These are phyloP conservation scores for Gymnopilus dilepis DNA, from an alignment of 768 basidiomycete species.

Conservation along the genomic window DNA sequence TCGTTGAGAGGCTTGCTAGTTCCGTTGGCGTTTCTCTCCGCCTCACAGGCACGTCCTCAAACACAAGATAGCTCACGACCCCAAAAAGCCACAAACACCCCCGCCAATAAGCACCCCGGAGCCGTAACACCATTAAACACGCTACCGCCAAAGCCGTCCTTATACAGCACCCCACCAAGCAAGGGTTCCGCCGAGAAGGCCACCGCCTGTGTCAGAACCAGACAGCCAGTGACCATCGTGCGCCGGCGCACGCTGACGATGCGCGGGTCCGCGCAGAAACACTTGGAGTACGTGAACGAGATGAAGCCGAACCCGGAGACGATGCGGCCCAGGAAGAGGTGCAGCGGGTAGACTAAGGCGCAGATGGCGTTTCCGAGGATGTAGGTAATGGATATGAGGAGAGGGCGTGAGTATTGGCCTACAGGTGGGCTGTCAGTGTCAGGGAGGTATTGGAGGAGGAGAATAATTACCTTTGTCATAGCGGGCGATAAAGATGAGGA, in stretches of 20 bases:
- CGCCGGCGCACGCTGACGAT: conserved; percentile 67
- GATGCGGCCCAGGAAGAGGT: conserved; percentile 72
- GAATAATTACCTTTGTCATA: conserved; percentile 56
- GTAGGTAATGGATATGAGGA: conserved; percentile 59
- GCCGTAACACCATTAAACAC: conserved; percentile 73
- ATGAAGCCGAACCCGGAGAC: conserved; percentile 65
- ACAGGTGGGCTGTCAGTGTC: background rate
- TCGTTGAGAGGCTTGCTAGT: no score
- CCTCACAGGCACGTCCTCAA: conserved; percentile 42
- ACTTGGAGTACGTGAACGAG: conserved; percentile 70
- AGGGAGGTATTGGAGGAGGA: background rate
- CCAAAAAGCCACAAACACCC: conserved; percentile 58
- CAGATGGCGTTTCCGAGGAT: conserved; percentile 67
- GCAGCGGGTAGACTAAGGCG: conserved; percentile 60
- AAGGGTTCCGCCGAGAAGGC: conserved; percentile 71
- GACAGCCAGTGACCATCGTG: conserved; percentile 67
- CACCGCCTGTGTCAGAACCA: conserved; percentile 65
- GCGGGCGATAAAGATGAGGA: conserved; percentile 59
- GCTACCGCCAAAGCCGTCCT: conserved; percentile 57
- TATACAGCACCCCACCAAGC: conserved; percentile 64
- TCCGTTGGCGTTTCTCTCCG: conserved; percentile 30
- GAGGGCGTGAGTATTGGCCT: conserved; percentile 61
- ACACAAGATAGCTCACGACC: conserved; percentile 37
- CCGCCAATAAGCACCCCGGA: conserved; percentile 69
- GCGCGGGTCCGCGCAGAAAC: conserved; percentile 69